Conservation (phyloP, 768 basidiomycete genomes). For the Naematelia aurantialba region DNA sequence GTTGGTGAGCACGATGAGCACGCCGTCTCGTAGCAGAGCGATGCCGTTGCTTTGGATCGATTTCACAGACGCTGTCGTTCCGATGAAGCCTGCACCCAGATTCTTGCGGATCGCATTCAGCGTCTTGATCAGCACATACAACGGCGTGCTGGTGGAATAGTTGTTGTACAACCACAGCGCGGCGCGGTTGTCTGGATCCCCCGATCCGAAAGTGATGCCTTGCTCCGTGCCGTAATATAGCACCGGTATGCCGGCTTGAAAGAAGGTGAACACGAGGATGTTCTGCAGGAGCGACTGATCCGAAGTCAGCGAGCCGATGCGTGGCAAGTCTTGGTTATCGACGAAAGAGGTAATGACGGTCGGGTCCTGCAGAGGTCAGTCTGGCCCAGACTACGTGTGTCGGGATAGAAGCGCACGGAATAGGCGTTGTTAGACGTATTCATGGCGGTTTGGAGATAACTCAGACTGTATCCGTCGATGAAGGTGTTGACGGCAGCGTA, state of each 20-base stretch:
- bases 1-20: constrained; percentile 38
- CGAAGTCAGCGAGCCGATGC: constrained; percentile 28
- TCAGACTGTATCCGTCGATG: neutral
- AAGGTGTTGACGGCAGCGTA: constrained; percentile 19
- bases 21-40: constrained; percentile 22
- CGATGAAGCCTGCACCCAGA: constrained; percentile 17
- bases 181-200: constrained; percentile 34
- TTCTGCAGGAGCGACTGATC: constrained; percentile 30
- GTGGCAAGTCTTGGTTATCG: constrained; percentile 42
- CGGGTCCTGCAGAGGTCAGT: constrained; percentile 22
- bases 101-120: constrained; percentile 34
- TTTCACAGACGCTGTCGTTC: constrained; percentile 12
- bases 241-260: constrained; percentile 35
- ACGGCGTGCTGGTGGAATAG: constrained; percentile 24
- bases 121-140: constrained; percentile 22
- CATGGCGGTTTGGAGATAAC: neutral
- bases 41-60: constrained; percentile 20
- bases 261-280: constrained; percentile 29
- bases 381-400: neutral
- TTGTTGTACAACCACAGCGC: constrained; percentile 36
- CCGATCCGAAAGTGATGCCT: constrained; percentile 25
- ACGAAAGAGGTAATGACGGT: constrained; percentile 28
- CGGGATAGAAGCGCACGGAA: neutral
- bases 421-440: neutral
- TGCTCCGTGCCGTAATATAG: constrained; percentile 43